Base-by-base conservation (phyloP, 75 land plant genomes). In the Adiantum capillusveneris region DNA sequence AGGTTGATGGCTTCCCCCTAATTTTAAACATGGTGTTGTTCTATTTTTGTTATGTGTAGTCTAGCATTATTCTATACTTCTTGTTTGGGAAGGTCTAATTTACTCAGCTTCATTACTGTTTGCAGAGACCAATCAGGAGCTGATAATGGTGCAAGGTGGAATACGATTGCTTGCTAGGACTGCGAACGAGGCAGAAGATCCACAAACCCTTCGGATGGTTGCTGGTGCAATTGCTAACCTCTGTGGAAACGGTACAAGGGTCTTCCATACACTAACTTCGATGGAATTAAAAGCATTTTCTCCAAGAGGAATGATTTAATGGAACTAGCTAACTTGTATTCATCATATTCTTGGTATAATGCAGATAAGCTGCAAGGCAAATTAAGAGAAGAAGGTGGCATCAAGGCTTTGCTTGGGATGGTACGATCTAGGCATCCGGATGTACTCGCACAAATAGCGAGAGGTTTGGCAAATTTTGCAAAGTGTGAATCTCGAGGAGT, bases 201-300 rank as follows among this genome's bases (percentile, higher is more conserved):
- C 90, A 57, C 94, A 88, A 62, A 88, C 89, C 16, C 86, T 88
- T 41, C 68, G 94, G 17, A 88, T 88, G 94, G 90, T 88, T 64
- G 94, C 94, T 43, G 94, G 94, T 52, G 94, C 94, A 12, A 75
- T 88, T 36, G 94, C 94, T 29, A 88, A 88, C 75, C 68, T 88
- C 5, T 88, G 94, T 66, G 94, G 90, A 44, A 88, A 88, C 75
- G 94, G 94, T 88, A 88, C 55, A 34, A 34, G 9, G 57, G 30
- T 31, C 14, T 31, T 16, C 16, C 16, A 3, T 16, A 21, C 21
- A 0, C 3, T 46, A 17, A 53, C 14, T 3, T 34, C n/a, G n/a
- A 34, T 34, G 9, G 37, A 34, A 34, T 34, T 9, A 5, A 9
- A 46, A 6, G 49, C 21, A 46, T n/a, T 5, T 7, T 17, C 49